Base-by-base conservation (phyloP, 2,329 filamentous ascomycete genomes). In the Aspergillus tamarii region DNA sequence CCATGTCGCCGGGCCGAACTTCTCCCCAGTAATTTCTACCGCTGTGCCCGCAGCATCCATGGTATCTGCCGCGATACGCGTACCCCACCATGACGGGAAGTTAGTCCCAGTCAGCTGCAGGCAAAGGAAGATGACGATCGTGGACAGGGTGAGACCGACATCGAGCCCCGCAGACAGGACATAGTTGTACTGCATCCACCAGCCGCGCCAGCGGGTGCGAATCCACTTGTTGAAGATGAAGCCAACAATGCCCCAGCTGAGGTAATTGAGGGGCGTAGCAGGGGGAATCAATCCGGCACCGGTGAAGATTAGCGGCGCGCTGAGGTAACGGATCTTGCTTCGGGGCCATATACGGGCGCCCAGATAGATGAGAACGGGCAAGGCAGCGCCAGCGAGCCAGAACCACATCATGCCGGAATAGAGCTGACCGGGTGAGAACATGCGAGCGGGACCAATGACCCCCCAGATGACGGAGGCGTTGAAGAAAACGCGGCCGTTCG, bases 131-230 rank as follows among this genome's bases (percentile, higher is more conserved):
- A 92, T 89, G 62, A 92, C 75, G 41, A 93, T 84, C 0, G 89
- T 89, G 39, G 84, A 85, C 23, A 92, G 75, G 14, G 89, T 87
- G 6, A 91, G 82, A 6, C 90, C 90, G 56, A 85, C 86, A 74
- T 92, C 90, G 43, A 93, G 80, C 1, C 88, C 90, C 0, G 90
- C 90, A 23, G 89, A 91, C 0, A 89, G 87, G 72, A 92, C 84
- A 74, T 92, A 93, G 80, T 93, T 92, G 80, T 91, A 93, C 75
- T 89, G 87, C 76, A 90, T 81, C 90, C 90, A 93, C 90, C 90
- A 92, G 39, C 88, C 89, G 4, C 84, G 85, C 77, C 85, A 89
- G 66, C 85, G 84, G 63, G 88, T 83, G 73, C 86, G 86, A 73
- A 92, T 85, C 69, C 83, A 87, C 70, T 85, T 89, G 77, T 92